Conservation (phyloP, 495 filamentous ascomycete genomes). For the Talaromyces liani region DNA sequence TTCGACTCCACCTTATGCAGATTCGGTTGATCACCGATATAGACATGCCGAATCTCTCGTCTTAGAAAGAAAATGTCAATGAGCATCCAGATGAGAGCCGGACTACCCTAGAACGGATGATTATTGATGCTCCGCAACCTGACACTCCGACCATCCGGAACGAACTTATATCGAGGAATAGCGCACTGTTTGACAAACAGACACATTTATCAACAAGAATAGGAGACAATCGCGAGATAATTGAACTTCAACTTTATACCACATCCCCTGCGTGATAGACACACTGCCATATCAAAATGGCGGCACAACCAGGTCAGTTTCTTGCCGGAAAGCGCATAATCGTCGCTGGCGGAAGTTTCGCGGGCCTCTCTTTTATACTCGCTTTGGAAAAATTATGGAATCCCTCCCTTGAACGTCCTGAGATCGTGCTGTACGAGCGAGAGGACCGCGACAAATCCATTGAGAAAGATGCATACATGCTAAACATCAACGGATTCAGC, state of each 20-base stretch:
- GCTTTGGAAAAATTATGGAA: conserved; percentile 12
- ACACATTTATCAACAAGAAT: neutral
- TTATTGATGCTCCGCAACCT: neutral
- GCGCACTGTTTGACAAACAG: neutral
- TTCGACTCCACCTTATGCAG: no score
- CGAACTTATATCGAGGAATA: neutral
- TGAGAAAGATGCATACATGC: conserved; percentile 23
- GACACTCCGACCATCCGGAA: neutral
- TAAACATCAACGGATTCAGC: conserved; percentile 25
- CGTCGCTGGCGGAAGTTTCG: conserved; percentile 13
- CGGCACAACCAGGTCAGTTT: conserved; percentile 6
- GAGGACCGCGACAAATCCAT: conserved; percentile 13
- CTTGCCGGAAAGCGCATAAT: conserved; percentile 14
- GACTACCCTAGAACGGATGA: neutral
- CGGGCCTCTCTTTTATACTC: conserved; percentile 9
- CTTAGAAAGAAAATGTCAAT: neutral
- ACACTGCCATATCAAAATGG: neutral
- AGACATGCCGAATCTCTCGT: neutral
- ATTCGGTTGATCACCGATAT: neutral
- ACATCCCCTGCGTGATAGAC: neutral
- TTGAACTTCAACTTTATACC: neutral
- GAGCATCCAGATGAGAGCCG: neutral
- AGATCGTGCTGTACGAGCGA: conserved; percentile 23
- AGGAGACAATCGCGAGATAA: no score
- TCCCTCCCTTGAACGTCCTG: conserved; percentile 4